These are phyloP conservation scores for Hyaloraphidium curvatum DNA, from an alignment of 192 early-diverging fungal genomes.

Conservation along the genomic window DNA sequence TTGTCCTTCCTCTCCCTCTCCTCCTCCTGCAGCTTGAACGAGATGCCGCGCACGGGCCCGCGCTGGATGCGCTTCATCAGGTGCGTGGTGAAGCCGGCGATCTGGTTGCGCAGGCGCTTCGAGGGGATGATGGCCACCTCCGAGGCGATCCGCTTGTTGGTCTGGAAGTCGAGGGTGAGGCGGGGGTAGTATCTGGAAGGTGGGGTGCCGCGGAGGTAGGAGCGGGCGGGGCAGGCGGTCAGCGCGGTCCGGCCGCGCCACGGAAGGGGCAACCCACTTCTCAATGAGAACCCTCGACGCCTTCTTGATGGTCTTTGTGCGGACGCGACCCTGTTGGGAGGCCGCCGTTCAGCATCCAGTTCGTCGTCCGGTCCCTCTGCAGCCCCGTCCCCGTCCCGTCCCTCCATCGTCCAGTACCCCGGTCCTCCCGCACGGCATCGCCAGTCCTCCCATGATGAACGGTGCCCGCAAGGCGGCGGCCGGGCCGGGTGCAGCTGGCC, in stretches of 20 bases:
- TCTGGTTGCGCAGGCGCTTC: constrained; percentile 99
- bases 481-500: no score
- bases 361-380: no score
- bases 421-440: no score
- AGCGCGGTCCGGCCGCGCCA: no score
- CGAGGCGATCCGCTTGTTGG: constrained; percentile 97
- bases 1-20: constrained; percentile 99
- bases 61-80: constrained; percentile 99
- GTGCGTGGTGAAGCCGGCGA: constrained; percentile 99
- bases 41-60: constrained; percentile 97
- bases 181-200: constrained; percentile 99
- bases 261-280: no score
- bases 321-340: constrained; percentile 68
- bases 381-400: no score
- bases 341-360: background rate
- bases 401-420: no score
- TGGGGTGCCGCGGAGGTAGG: no score
- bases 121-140: constrained; percentile 96
- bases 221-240: no score
- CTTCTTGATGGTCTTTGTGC: constrained; percentile 99
- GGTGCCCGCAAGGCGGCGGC: no score
- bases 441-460: no score
- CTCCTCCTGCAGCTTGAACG: constrained; percentile 99
- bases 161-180: constrained; percentile 97
- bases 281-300: constrained; percentile 99